These are phyloP conservation scores for Dioscorea cayenensis DNA, from an alignment of 116 monocot species.

Conservation along the genomic window DNA sequence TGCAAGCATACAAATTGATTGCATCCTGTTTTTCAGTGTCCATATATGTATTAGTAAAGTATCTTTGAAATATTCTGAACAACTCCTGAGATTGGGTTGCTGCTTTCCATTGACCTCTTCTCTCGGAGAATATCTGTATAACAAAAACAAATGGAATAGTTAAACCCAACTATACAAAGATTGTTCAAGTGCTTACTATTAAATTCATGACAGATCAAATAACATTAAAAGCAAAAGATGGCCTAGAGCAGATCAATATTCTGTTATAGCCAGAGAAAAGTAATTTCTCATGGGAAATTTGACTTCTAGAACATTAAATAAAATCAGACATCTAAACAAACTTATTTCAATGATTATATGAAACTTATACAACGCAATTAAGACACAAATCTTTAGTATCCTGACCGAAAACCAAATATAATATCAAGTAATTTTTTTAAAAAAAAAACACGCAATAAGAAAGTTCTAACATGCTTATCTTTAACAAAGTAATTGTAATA, in stretches of 20 bases:
- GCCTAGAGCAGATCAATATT: background rate
- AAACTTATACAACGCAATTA: background rate
- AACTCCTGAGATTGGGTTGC: conserved; percentile 68
- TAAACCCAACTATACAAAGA: background rate
- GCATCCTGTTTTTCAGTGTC: conserved; percentile 75
- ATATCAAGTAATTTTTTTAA: background rate
- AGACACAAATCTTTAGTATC: too few relatives aligned
- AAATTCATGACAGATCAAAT: background rate
- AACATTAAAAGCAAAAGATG: background rate
- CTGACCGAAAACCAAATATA: background rate
- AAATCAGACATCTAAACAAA: background rate
- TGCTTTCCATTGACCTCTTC: conserved; percentile 75
- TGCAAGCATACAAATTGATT: conserved; percentile 50
- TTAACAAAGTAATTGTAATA: too few relatives aligned
- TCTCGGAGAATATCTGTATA: conserved; percentile 63
- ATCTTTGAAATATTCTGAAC: conserved; percentile 59
- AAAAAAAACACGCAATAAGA: too few relatives aligned
- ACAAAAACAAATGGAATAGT: background rate
- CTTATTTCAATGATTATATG: background rate
- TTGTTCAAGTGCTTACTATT: background rate
- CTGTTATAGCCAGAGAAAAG: background rate
- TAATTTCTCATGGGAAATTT: background rate
- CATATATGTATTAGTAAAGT: conserved; percentile 69
- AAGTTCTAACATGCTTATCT: too few relatives aligned
- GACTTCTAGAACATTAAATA: background rate